Evolutionary conservation across 306 rosid species (phyloP).

Genomic region (Betula pendula): DNA sequence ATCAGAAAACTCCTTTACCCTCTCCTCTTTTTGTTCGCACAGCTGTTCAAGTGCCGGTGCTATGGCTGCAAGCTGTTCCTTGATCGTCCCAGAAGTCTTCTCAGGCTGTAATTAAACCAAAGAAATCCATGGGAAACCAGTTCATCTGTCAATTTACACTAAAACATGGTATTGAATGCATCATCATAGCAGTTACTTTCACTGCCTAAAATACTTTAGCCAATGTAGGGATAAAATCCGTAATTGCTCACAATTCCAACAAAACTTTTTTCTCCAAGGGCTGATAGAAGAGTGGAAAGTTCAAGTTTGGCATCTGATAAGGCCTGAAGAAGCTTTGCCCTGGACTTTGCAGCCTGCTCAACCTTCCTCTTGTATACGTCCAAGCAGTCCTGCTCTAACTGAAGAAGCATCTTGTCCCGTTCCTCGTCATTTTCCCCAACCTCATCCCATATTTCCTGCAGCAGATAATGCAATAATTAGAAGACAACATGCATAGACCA

Average conservation of each 20-base stretch:
- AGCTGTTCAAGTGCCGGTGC: constrained; percentile 85
- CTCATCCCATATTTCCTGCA: constrained; percentile 97
- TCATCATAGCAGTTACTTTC: not conserved
- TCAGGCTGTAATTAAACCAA: constrained; percentile 45
- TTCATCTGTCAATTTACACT: not conserved
- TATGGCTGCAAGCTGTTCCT: constrained; percentile 78
- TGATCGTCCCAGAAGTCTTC: constrained; percentile 56
- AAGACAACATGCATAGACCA: constrained; percentile 10
- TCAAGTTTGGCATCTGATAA: constrained; percentile 79
- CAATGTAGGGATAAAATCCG: not conserved
- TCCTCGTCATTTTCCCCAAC: constrained; percentile 95
- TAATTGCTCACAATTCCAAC: constrained; percentile 42
- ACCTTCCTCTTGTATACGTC: constrained; percentile 97
- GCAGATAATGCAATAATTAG: constrained; percentile 2
- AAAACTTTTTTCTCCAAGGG: constrained; percentile 78
- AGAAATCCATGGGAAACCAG: not conserved
- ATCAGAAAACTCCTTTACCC: constrained; percentile 80
- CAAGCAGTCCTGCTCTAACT: constrained; percentile 93
- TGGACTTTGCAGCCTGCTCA: constrained; percentile 89
- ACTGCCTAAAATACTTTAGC: not conserved
- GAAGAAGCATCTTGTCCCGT: constrained; percentile 97
- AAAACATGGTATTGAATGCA: not conserved
- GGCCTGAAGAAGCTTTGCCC: constrained; percentile 90
- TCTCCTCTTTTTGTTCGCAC: constrained; percentile 91
- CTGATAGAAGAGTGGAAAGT: constrained; percentile 79